Base-by-base conservation (phyloP, 768 basidiomycete species). In the Boletus pseudo-olivaceus region DNA sequence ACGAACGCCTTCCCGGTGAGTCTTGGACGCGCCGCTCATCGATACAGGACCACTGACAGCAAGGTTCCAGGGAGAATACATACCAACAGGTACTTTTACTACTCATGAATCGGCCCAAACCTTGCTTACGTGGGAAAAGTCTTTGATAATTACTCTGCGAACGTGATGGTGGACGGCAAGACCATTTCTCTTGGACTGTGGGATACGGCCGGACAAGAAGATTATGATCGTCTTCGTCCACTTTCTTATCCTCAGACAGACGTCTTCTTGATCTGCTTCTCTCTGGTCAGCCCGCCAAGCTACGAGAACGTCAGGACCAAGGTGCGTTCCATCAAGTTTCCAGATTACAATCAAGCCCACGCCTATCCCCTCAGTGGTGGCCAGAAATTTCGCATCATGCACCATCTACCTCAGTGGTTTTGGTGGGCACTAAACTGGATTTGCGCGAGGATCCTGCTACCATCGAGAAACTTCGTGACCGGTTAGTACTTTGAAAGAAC, bases 191-290 rank as follows among this genome's bases (percentile, higher is more conserved):
- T 98, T 53, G 96, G 96, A 47, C 79, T 99, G 53, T 99, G 97
- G 97, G 97, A 99, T 82, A 99, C 97, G n/a, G 97, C 97, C 34
- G 97, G 97, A 62, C 97, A 99, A 75, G 97, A 99, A 74, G 96
- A 99, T 78, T 99, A 96, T 70, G 93, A 96, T 76, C 88, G 97
- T 41, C 88, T 99, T 63, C 87, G 97, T 63, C 97, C 97, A 48
- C 82, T 99, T 64, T 96, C 93, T 59, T 99, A 99, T 76, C 97
- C 97, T 26, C 97, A 98, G 75, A 98, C 97, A 40, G 96, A 99
- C 72, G 94, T 99, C 55, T 99, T 99, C 78, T 79, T 99, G 75
- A 95, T 99, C 70, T 99, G 97, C 73, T 99, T 99, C 78, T 96
- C 93, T 46, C 83, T 99, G 57, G 96, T 98, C 69, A 93, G 90